phyloP scores from a whole-genome alignment of 495 filamentous ascomycete species.

The Penicillium waksmanii region DNA sequence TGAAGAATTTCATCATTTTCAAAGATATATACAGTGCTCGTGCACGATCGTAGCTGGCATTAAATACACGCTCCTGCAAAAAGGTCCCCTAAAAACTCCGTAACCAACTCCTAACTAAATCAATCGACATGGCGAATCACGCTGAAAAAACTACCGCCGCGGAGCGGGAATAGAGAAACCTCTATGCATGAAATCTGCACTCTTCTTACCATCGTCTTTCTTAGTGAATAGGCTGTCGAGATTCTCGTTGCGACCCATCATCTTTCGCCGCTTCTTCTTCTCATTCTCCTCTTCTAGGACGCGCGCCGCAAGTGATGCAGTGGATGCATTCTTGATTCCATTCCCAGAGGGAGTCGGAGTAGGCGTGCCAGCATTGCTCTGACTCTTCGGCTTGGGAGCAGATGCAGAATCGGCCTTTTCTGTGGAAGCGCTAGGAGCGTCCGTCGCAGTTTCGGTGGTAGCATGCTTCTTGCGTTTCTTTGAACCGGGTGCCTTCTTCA shows the following conservation, averaged over 20 bases:
- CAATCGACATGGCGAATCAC: slow-evolving; percentile 3
- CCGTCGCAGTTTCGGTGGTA: slow-evolving; percentile 28
- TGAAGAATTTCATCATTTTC: slow-evolving; percentile 6
- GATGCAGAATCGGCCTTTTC: slow-evolving; percentile 7
- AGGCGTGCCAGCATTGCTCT: slow-evolving; percentile 36
- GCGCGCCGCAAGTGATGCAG: slow-evolving; percentile 80
- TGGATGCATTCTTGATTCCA: slow-evolving; percentile 83
- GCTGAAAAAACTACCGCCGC: slow-evolving; percentile 27
- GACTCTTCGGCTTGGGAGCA: slow-evolving; percentile 18
- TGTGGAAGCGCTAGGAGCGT: slow-evolving; percentile 8
- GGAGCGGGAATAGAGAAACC: slow-evolving; percentile 66
- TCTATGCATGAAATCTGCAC: slow-evolving; percentile 76
- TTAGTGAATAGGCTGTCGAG: slow-evolving; percentile 71
- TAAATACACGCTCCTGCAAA: slow-evolving; percentile 2
- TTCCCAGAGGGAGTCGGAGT: slow-evolving; percentile 37
- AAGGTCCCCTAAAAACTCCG: slow-evolving; percentile 8
- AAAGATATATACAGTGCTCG: slow-evolving; percentile 33
- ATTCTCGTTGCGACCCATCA: slow-evolving; percentile 67
- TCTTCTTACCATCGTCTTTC: slow-evolving; percentile 54
- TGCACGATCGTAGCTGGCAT: slow-evolving; percentile 4
- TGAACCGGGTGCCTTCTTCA: slow-evolving; percentile 76
- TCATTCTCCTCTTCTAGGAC: slow-evolving; percentile 86
- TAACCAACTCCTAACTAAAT: slow-evolving; percentile 8
- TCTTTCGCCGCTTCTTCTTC: slow-evolving; percentile 76
- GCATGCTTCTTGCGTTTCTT: slow-evolving; percentile 73